These are phyloP conservation scores for Leccinum pellstonianum DNA, from an alignment of 768 basidiomycete species.

Conservation along the genomic window DNA sequence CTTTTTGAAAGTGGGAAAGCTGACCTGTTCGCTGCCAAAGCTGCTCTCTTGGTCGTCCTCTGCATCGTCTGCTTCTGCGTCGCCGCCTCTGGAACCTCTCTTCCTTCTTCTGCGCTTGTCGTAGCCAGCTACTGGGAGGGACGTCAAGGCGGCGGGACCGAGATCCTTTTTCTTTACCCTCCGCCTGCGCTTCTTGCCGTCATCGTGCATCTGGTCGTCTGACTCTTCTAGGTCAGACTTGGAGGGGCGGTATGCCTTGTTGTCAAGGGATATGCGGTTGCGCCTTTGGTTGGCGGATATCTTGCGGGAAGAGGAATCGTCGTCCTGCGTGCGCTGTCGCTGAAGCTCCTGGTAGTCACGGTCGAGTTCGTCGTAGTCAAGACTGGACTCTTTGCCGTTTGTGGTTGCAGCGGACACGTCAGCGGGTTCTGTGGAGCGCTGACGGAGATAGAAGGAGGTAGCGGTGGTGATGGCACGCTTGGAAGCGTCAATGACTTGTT, in stretches of 20 bases:
- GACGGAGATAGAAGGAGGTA: slow-evolving; percentile 60
- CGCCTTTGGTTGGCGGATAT: slow-evolving; percentile 42
- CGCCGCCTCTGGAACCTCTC: slow-evolving; percentile 43
- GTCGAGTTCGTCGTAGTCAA: slow-evolving; percentile 80
- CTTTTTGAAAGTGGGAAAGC: slow-evolving; percentile 27
- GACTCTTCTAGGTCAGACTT: slow-evolving; percentile 64
- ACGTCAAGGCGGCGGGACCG: slow-evolving; percentile 56
- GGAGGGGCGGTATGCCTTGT: slow-evolving; percentile 77
- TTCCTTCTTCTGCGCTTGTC: slow-evolving; percentile 62
- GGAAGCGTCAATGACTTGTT: slow-evolving; percentile 55
- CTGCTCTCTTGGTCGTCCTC: slow-evolving; percentile 51
- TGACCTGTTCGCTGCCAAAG: slow-evolving; percentile 41
- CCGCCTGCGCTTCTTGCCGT: slow-evolving; percentile 51
- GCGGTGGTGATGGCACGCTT: slow-evolving; percentile 53
- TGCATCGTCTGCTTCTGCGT: slow-evolving; percentile 34
- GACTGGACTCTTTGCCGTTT: slow-evolving; percentile 48
- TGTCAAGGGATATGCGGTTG: slow-evolving; percentile 69
- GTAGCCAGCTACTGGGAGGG: slow-evolving; percentile 64
- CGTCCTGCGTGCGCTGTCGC: slow-evolving; percentile 24
- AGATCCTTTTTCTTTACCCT: slow-evolving; percentile 50
- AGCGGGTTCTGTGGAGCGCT: slow-evolving; percentile 58
- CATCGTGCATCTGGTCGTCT: slow-evolving; percentile 57
- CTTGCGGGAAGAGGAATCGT: slow-evolving; percentile 33
- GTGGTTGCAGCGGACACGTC: slow-evolving; percentile 38
- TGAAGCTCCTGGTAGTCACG: slow-evolving; percentile 50